phyloP scores from a whole-genome alignment of 2,329 filamentous ascomycete genomes.

The Emmonsiellopsis sp. region DNA sequence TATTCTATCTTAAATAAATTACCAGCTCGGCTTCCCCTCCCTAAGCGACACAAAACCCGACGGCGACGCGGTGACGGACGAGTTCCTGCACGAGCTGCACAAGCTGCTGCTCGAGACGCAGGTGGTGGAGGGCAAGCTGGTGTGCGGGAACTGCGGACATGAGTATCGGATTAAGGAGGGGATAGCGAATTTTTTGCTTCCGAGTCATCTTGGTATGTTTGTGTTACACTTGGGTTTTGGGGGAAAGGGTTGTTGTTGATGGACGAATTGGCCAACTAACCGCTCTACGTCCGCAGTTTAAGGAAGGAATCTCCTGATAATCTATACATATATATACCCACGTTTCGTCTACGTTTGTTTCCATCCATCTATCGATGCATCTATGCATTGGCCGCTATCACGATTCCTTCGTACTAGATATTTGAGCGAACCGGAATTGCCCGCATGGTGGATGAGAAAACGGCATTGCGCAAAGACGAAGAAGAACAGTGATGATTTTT shows the following conservation, averaged over 20 bases:
- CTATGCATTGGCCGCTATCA: too few relatives aligned
- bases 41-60: slow-evolving; percentile 58
- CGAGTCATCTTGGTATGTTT: slow-evolving; percentile 65
- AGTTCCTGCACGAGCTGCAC: slow-evolving; percentile 69
- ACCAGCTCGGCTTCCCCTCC: slow-evolving; percentile 67
- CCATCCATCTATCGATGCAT: too few relatives aligned
- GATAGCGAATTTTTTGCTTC: slow-evolving; percentile 90
- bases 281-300: not conserved
- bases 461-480: too few relatives aligned
- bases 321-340: too few relatives aligned
- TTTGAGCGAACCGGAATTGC: too few relatives aligned
- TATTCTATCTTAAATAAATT: not conserved
- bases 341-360: too few relatives aligned
- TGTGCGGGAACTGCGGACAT: slow-evolving; percentile 85
- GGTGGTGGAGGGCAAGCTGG: slow-evolving; percentile 77
- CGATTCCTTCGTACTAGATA: too few relatives aligned
- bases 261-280: not conserved
- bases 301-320: not conserved
- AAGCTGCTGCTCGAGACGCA: slow-evolving; percentile 79
- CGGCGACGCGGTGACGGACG: slow-evolving; percentile 55
- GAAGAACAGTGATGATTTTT: too few relatives aligned
- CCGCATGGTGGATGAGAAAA: too few relatives aligned
- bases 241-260: not conserved
- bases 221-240: not conserved
- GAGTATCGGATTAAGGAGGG: slow-evolving; percentile 93